These are phyloP conservation scores for Cryphonectria nitschkei DNA, from an alignment of 2,329 filamentous ascomycete genomes.

Conservation along the genomic window DNA sequence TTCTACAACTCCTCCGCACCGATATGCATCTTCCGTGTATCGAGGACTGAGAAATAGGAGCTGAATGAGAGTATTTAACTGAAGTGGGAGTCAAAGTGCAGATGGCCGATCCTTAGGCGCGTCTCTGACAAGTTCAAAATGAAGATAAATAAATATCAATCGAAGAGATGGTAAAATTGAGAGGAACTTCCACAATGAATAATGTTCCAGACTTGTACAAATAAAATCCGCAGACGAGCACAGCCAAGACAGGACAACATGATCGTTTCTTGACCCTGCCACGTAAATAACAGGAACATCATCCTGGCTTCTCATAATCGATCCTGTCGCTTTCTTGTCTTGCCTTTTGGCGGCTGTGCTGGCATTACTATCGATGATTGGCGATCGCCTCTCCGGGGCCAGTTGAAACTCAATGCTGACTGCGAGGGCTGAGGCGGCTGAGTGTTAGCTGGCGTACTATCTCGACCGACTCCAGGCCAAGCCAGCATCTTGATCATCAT, in stretches of 20 bases:
- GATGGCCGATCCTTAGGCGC: neutral
- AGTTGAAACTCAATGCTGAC: neutral
- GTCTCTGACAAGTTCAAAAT: no score
- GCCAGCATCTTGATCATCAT: conserved; percentile 29
- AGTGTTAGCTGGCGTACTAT: neutral
- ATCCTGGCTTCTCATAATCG: neutral
- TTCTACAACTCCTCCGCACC: conserved; percentile 20
- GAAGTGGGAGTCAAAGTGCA: neutral
- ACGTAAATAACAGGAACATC: neutral
- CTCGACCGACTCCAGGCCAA: conserved; percentile 17
- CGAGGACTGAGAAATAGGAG: neutral
- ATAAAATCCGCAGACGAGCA: no score
- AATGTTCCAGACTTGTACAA: no score
- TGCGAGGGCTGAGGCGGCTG: neutral
- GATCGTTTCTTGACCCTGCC: neutral
- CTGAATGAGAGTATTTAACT: neutral
- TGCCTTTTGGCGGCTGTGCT: conserved; percentile 23
- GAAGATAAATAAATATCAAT: no score
- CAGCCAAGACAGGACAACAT: no score
- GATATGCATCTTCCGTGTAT: conserved; percentile 21
- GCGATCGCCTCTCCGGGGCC: neutral
- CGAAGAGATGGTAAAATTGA: no score
- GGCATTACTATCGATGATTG: neutral
- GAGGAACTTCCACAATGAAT: no score
- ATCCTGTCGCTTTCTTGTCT: conserved; percentile 21